A percentile compares a stretch with the other conserved stretches of the same genome.
phyloP scores from a whole-genome alignment of 139 green algal genomes.

The Micractinium sp. region DNA sequence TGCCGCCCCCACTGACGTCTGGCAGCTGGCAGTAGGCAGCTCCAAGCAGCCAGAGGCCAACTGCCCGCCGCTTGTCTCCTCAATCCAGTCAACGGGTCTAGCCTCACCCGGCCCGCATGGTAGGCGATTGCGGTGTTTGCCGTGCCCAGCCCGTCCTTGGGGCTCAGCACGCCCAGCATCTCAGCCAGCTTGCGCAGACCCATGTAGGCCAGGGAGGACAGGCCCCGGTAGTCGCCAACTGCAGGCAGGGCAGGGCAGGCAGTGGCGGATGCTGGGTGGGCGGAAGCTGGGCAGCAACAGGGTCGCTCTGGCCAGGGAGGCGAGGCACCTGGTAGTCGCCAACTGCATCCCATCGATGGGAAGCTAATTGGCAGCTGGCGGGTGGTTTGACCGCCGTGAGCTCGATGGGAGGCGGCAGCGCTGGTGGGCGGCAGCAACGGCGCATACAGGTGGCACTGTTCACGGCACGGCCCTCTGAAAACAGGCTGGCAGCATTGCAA shows the following conservation, averaged over 20 bases:
- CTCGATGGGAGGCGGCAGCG: too few relatives aligned
- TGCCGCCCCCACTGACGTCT: too few relatives aligned
- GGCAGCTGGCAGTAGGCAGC: too few relatives aligned
- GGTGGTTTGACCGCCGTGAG: too few relatives aligned
- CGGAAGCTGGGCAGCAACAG: not conserved
- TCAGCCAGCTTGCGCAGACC: constrained; percentile 3
- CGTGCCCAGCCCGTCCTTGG: constrained; percentile 32
- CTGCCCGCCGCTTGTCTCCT: too few relatives aligned
- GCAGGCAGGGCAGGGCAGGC: not conserved
- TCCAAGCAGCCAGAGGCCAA: too few relatives aligned
- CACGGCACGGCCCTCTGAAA: too few relatives aligned
- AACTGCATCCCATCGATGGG: too few relatives aligned
- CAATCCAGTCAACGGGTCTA: too few relatives aligned
- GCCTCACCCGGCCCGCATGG: constrained; percentile 64
- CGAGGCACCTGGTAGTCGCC: too few relatives aligned
- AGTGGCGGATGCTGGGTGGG: not conserved
- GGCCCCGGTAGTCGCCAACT: constrained; percentile 44
- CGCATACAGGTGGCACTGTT: too few relatives aligned
- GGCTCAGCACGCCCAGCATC: not conserved
- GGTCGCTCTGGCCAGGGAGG: not conserved
- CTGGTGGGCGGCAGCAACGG: not conserved
- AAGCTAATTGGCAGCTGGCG: too few relatives aligned
- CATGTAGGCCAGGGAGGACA: constrained; percentile 25
- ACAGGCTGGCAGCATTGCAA: not conserved
- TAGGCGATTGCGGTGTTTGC: constrained; percentile 79